Conservation (phyloP, 495 filamentous ascomycete genomes). For the Ramalina intermedia region DNA sequence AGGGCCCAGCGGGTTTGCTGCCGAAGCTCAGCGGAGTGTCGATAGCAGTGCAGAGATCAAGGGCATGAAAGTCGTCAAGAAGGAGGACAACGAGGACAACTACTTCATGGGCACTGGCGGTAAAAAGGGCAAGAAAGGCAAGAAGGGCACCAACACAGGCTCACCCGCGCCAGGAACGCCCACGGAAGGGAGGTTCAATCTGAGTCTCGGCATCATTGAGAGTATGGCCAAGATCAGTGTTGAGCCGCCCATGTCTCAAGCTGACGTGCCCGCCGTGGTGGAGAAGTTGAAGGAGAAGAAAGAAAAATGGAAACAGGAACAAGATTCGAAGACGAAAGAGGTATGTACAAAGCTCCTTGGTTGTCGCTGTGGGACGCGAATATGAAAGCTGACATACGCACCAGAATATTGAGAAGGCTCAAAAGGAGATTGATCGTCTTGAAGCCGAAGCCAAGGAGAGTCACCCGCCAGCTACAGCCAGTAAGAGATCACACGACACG, state of each 20-base stretch:
- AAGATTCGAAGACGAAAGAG: conserved; percentile 79
- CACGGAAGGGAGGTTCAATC: conserved; percentile 58
- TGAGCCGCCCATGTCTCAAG: conserved; percentile 70
- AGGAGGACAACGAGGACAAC: conserved; percentile 73
- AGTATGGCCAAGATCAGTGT: conserved; percentile 71
- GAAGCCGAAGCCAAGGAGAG: conserved; percentile 41
- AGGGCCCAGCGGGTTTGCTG: conserved; percentile 52
- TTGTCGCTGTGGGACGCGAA: background rate
- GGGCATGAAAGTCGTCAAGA: conserved; percentile 62
- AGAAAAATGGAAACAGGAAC: conserved; percentile 83
- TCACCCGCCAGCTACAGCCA: conserved; percentile 18
- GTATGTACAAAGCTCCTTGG: conserved; percentile 34
- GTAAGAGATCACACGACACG: conserved; percentile 21
- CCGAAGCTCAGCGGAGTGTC: conserved; percentile 66
- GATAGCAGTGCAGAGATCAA: conserved; percentile 55
- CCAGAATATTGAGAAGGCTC: conserved; percentile 59
- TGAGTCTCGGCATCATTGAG: conserved; percentile 79
- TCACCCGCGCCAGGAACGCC: conserved; percentile 29
- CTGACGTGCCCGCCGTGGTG: conserved; percentile 58
- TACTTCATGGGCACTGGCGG: conserved; percentile 66
- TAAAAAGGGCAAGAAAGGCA: conserved; percentile 91
- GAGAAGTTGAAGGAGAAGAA: conserved; percentile 90
- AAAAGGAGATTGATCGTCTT: conserved; percentile 52
- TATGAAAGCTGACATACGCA: conserved; percentile 11
- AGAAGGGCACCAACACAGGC: conserved; percentile 44